Evolutionary conservation across 2,329 filamentous ascomycete species (phyloP).

Genomic region (Lecanicillium sp.): DNA sequence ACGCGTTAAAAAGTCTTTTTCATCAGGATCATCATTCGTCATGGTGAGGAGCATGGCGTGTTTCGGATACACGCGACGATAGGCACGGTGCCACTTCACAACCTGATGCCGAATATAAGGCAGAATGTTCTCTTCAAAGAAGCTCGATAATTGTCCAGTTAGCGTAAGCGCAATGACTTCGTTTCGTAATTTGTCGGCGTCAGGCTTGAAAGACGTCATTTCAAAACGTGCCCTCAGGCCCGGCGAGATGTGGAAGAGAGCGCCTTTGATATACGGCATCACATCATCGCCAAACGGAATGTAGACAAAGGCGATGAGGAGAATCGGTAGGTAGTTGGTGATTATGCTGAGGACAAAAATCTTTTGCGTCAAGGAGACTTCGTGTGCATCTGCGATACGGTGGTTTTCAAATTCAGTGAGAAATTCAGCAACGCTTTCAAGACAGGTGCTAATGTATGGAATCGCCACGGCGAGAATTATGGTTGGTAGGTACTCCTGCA

Average conservation of each 20-base stretch:
- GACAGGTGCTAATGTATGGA: conserved; percentile 53
- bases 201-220: conserved; percentile 51
- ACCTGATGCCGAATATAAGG: conserved; percentile 57
- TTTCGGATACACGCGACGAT: conserved; percentile 22
- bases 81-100: conserved; percentile 36
- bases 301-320: conserved; percentile 72
- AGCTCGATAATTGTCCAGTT: conserved; percentile 62
- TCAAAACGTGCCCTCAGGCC: conserved; percentile 41
- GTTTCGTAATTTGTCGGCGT: conserved; percentile 56
- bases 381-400: conserved; percentile 59
- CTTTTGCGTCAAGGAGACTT: conserved; percentile 64
- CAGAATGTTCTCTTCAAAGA: conserved; percentile 63
- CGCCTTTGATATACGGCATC: conserved; percentile 57
- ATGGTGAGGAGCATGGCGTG: conserved; percentile 38
- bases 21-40: conserved; percentile 50
- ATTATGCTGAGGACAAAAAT: conserved; percentile 73
- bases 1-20: conserved; percentile 53
- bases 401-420: conserved; percentile 70
- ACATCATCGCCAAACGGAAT: conserved; percentile 63
- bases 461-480: conserved; percentile 58
- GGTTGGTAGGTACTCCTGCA: conserved; percentile 68
- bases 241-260: conserved; percentile 40
- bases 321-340: conserved; percentile 67
- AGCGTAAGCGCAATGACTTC: conserved; percentile 71
- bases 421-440: conserved; percentile 53